These are phyloP conservation scores for Candida rishiriensis DNA, from an alignment of 805 yeast species.

Conservation along the genomic window DNA sequence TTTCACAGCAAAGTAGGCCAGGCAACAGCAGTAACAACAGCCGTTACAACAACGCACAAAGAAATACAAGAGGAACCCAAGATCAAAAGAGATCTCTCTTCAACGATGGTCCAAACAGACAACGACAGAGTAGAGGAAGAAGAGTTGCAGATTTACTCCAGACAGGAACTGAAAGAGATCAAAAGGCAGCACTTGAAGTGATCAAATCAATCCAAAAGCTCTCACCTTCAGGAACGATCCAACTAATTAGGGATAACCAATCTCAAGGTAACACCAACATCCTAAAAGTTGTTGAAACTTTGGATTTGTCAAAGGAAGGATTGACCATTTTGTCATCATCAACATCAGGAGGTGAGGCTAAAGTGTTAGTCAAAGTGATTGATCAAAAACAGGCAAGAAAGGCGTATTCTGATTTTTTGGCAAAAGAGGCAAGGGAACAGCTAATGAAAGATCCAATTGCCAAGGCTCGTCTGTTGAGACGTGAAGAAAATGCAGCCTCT, in stretches of 20 bases:
- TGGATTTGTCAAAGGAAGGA: constrained; percentile 25
- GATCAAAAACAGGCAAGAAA: constrained; percentile 22
- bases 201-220: neutral
- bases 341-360: constrained; percentile 4
- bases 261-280: constrained; percentile 12
- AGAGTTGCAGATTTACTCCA: too few species aligned
- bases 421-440: constrained; percentile 10
- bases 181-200: neutral
- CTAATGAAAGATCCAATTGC: neutral
- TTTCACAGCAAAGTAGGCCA: too few species aligned
- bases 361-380: constrained; percentile 23
- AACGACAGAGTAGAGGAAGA: too few species aligned
- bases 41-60: too few species aligned
- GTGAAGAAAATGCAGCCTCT: constrained; percentile 11
- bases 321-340: constrained; percentile 17
- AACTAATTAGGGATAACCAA: constrained; percentile 15
- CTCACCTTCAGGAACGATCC: constrained; percentile 11
- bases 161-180: neutral
- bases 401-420: constrained; percentile 25
- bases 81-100: too few species aligned
- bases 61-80: too few species aligned
- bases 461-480: neutral
- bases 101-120: too few species aligned
- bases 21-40: too few species aligned
- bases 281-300: constrained; percentile 6